Percentiles rank a stretch among this genome's conserved stretches.
phyloP scores from a whole-genome alignment of 805 yeast genomes.

The Lipomyces orientalis region DNA sequence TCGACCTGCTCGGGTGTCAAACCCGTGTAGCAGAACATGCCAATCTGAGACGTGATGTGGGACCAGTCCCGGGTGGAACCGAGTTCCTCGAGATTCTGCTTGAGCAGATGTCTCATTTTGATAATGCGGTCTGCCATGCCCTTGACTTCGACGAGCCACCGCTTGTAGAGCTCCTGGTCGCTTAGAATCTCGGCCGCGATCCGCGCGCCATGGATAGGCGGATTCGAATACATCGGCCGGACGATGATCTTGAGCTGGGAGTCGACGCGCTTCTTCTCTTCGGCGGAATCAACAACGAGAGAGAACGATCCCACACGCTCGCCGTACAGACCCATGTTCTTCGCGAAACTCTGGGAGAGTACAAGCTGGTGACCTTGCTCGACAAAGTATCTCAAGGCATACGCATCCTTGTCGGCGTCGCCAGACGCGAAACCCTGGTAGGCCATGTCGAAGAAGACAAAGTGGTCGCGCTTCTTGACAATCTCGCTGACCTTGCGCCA shows the following conservation, averaged over 20 bases:
- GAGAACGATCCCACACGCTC: conserved; percentile 90
- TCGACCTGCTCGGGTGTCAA: conserved; percentile 72
- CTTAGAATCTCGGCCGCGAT: conserved; percentile 79
- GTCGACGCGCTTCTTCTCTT: conserved; percentile 58
- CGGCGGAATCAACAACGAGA: conserved; percentile 55
- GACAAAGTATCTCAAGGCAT: conserved; percentile 55
- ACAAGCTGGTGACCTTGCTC: conserved; percentile 50
- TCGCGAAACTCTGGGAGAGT: conserved; percentile 91
- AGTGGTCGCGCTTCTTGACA: conserved; percentile 60
- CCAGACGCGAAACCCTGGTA: conserved; percentile 96
- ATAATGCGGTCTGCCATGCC: conserved; percentile 80
- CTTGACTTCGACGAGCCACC: conserved; percentile 83
- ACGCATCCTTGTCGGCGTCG: conserved; percentile 73
- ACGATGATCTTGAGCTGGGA: conserved; percentile 84
- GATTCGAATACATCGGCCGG: conserved; percentile 88
- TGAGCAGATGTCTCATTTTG: conserved; percentile 69
- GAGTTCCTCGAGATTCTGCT: conserved; percentile 60
- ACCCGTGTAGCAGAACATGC: conserved; percentile 96
- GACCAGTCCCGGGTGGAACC: conserved; percentile 77
- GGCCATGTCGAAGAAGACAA: conserved; percentile 90
- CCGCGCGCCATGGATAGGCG: conserved; percentile 93
- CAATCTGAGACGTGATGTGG: conserved; percentile 85
- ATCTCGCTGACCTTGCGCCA: conserved; percentile 79
- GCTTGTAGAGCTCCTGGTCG: conserved; percentile 60
- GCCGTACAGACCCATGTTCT: conserved; percentile 94